Conservation (phyloP, 805 yeast species). For the Candida glaebosa region DNA sequence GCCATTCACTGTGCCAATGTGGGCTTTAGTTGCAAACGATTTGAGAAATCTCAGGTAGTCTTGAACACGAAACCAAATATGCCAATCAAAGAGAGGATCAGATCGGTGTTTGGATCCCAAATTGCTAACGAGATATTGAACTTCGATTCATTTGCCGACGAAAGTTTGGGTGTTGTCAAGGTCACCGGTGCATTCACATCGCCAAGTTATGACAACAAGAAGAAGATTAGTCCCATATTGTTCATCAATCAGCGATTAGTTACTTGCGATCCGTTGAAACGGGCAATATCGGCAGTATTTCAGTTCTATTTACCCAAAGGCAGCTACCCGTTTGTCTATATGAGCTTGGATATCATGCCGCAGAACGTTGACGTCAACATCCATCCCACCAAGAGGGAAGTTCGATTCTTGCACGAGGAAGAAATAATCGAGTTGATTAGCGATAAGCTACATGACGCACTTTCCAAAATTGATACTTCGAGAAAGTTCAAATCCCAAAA, state of each 20-base stretch:
- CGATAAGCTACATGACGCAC: constrained; percentile 41
- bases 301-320: constrained; percentile 75
- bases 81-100: constrained; percentile 61
- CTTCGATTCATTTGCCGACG: constrained; percentile 28
- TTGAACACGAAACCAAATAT: constrained; percentile 54
- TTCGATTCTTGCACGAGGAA: constrained; percentile 78
- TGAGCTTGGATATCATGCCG: constrained; percentile 66
- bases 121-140: constrained; percentile 64
- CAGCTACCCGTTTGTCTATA: constrained; percentile 66
- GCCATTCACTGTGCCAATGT: constrained; percentile 68
- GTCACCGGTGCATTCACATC: constrained; percentile 65
- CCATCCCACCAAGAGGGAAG: constrained; percentile 95
- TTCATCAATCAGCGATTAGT: constrained; percentile 87
- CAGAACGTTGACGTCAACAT: constrained; percentile 83
- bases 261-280: constrained; percentile 70
- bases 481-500: constrained; percentile 69
- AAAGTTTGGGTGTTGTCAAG: constrained; percentile 43
- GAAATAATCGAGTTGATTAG: constrained; percentile 71
- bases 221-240: constrained; percentile 62
- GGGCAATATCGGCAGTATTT: constrained; percentile 64
- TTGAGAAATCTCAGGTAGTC: constrained; percentile 69
- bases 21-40: constrained; percentile 76
- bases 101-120: constrained; percentile 66
- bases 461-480: constrained; percentile 60
- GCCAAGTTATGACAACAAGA: constrained; percentile 68